Evolutionary conservation across 2,329 filamentous ascomycete species (phyloP).

Genomic region (Chaetomium sp.): DNA sequence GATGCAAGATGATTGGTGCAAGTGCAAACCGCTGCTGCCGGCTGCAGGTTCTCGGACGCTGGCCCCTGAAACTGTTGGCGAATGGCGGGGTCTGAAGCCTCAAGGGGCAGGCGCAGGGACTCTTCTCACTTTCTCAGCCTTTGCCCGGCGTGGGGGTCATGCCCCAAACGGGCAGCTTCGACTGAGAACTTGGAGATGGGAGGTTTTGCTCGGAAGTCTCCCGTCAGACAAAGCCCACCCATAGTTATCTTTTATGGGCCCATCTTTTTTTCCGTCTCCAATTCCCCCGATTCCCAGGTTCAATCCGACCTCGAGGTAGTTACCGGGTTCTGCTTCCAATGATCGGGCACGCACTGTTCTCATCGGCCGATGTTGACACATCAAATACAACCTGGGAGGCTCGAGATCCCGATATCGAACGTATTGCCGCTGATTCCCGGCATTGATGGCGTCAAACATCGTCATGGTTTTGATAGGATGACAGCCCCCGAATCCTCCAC

Average conservation of each 20-base stretch:
- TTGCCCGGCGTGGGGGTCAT: constrained; percentile 12
- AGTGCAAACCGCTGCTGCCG: background rate
- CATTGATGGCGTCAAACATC: background rate
- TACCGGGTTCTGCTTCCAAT: background rate
- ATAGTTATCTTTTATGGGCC: background rate
- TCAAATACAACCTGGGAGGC: background rate
- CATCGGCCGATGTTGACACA: background rate
- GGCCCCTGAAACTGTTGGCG: constrained; percentile 4
- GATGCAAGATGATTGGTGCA: background rate
- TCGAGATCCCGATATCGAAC: too few relatives aligned
- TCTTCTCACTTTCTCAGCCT: background rate
- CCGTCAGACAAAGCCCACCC: too few relatives aligned
- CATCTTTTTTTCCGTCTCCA: background rate
- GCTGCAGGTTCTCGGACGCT: background rate
- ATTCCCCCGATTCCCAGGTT: too few relatives aligned
- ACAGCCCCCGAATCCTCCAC: background rate
- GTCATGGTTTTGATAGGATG: background rate
- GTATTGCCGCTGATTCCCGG: too few relatives aligned
- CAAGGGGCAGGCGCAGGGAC: background rate
- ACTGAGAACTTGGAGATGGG: background rate
- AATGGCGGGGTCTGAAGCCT: background rate
- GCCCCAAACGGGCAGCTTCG: constrained; percentile 4
- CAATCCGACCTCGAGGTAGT: too few relatives aligned
- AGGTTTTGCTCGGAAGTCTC: background rate
- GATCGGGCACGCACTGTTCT: background rate